Percentiles rank a stretch among this genome's conserved stretches.
Conservation (phyloP, 441 rosid species). For the Flueggea neowawraea region DNA sequence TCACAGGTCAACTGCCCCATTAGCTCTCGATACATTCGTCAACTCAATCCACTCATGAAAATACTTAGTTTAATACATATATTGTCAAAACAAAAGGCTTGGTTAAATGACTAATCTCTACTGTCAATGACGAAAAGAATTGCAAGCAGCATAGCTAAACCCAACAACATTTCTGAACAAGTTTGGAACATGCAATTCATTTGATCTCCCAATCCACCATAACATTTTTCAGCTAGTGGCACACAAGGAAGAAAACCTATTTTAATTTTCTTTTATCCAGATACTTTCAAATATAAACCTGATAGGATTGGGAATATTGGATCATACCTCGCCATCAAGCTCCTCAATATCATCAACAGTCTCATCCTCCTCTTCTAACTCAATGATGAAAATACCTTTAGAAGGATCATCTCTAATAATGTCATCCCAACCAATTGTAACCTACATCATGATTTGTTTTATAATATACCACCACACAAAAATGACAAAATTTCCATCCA, state of each 20-base stretch:
- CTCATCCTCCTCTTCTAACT: conserved; percentile 55
- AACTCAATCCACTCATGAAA: conserved; percentile 18
- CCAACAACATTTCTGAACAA: too few species aligned
- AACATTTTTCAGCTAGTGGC: too few species aligned
- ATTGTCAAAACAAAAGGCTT: conserved; percentile 10
- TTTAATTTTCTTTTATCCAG: neutral
- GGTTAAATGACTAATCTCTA: too few species aligned
- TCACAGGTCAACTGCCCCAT: too few species aligned
- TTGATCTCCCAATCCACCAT: too few species aligned
- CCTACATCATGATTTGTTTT: conserved; percentile 21
- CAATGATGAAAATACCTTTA: conserved; percentile 81
- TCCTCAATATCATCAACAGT: conserved; percentile 23
- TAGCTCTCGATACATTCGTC: too few species aligned
- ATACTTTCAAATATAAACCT: neutral
- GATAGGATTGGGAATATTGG: neutral
- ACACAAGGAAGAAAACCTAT: neutral
- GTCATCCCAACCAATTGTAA: conserved; percentile 77
- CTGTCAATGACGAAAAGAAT: too few species aligned
- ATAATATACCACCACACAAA: conserved; percentile 1
- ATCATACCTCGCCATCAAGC: conserved; percentile 41
- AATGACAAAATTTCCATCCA: neutral
- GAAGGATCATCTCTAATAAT: conserved; percentile 60
- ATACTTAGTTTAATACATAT: too few species aligned
- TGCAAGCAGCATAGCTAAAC: too few species aligned
- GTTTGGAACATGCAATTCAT: too few species aligned